Percentiles rank a stretch among this genome's conserved stretches.
phyloP scores from a whole-genome alignment of 192 early-diverging fungal species.

The Coemansia sp. region DNA sequence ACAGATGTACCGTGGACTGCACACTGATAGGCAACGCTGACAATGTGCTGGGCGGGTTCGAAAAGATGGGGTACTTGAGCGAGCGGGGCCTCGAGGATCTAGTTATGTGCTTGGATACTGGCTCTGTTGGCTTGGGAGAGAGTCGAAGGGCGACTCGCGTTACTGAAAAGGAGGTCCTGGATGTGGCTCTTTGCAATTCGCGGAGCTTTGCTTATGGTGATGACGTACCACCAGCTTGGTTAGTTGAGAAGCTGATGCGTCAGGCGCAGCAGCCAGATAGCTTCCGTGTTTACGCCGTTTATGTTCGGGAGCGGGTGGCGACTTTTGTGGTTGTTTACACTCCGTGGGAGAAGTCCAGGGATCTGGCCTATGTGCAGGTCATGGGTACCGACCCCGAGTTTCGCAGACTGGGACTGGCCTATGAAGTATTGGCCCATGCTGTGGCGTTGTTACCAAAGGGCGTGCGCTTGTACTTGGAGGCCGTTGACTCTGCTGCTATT shows the following conservation, averaged over 20 bases:
- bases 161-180: neutral
- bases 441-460: neutral
- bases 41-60: constrained; percentile 10
- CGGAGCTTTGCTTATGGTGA: constrained; percentile 18
- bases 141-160: neutral
- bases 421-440: constrained; percentile 5
- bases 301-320: neutral
- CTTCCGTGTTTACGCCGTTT: constrained; percentile 1
- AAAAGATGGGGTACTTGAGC: constrained; percentile 3
- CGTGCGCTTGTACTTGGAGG: constrained; percentile 20
- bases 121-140: neutral
- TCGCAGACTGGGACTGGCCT: constrained; percentile 15
- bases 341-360: constrained; percentile 10
- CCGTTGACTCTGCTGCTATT: constrained; percentile 11
- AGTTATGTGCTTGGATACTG: constrained; percentile 10
- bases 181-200: constrained; percentile 15
- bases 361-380: constrained; percentile 18
- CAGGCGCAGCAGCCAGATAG: constrained; percentile 5
- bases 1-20: constrained; percentile 26
- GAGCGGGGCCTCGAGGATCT: constrained; percentile 15
- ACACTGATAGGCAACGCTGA: constrained; percentile 11
- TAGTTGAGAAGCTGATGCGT: constrained; percentile 18
- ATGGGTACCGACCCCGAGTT: constrained; percentile 10
- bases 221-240: constrained; percentile 9
- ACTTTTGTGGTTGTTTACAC: constrained; percentile 20